These are phyloP conservation scores for Acanthamoeba polyphaga DNA, from an alignment of 208 protist genomes.

Conservation along the genomic window DNA sequence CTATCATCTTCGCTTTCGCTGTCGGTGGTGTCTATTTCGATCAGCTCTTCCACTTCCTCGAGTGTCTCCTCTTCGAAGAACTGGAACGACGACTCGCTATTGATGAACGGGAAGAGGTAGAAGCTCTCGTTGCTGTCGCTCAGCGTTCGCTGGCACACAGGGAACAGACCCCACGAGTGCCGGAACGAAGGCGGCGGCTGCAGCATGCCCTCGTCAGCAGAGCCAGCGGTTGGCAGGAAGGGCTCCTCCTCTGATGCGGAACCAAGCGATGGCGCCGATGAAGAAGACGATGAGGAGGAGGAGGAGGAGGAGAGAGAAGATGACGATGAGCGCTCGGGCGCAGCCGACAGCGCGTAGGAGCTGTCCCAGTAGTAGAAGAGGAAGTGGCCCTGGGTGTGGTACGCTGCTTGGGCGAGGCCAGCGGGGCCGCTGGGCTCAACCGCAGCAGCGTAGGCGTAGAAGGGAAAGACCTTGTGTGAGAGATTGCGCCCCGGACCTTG, in stretches of 20 bases:
- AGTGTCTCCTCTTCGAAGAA: not conserved
- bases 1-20: not conserved
- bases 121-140: not conserved
- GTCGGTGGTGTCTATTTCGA: not conserved
- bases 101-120: slow-evolving; percentile 38
- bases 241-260: not conserved
- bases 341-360: not conserved
- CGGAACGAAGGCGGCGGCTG: not conserved
- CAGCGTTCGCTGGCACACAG: not conserved
- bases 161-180: slow-evolving; percentile 21
- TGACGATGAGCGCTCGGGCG: not conserved
- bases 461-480: slow-evolving; percentile 14
- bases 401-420: not conserved
- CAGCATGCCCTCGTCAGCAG: not conserved
- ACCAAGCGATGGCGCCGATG: not conserved
- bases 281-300: not conserved
- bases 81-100: not conserved
- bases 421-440: not conserved
- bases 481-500: not conserved
- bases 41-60: not conserved
- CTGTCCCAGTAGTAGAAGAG: slow-evolving; percentile 51
- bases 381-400: not conserved
- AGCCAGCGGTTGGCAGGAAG: not conserved
- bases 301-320: not conserved
- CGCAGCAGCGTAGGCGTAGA: not conserved